Conservation (phyloP, 2,329 filamentous ascomycete genomes). For the Cladophialophora exuberans region DNA sequence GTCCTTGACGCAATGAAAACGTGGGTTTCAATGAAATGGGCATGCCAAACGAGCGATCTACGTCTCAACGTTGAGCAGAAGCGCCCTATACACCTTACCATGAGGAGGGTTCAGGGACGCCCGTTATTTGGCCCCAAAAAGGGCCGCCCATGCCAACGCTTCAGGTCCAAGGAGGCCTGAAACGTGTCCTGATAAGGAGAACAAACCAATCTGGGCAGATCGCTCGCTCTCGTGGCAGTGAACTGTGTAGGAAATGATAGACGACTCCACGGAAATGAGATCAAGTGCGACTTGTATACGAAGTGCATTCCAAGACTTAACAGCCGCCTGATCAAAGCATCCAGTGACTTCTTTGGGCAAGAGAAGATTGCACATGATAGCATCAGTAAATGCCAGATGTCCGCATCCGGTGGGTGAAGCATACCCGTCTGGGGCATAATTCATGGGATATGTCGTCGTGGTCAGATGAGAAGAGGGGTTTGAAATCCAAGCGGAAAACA, state of each 20-base stretch:
- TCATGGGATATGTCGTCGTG: too few relatives aligned
- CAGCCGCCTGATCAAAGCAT: not conserved
- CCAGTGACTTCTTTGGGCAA: not conserved
- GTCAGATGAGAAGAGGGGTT: too few relatives aligned
- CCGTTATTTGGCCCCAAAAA: not conserved
- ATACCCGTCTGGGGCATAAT: too few relatives aligned
- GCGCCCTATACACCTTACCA: not conserved
- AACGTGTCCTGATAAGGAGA: not conserved
- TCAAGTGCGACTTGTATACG: not conserved
- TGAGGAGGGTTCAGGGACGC: not conserved
- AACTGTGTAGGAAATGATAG: not conserved
- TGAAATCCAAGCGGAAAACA: too few relatives aligned
- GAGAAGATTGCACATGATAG: not conserved
- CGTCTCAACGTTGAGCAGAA: not conserved
- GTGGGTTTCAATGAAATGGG: not conserved
- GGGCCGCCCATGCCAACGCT: not conserved
- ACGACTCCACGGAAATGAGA: not conserved
- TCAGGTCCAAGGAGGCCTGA: not conserved
- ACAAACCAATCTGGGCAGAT: too few relatives aligned
- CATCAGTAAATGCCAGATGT: too few relatives aligned
- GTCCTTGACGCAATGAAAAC: too few relatives aligned
- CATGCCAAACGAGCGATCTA: not conserved
- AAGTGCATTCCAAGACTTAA: not conserved
- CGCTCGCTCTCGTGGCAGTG: not conserved
- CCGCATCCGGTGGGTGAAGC: too few relatives aligned